Conservation (phyloP, 345 rosid genomes). For the Rhodamnia argentea region DNA sequence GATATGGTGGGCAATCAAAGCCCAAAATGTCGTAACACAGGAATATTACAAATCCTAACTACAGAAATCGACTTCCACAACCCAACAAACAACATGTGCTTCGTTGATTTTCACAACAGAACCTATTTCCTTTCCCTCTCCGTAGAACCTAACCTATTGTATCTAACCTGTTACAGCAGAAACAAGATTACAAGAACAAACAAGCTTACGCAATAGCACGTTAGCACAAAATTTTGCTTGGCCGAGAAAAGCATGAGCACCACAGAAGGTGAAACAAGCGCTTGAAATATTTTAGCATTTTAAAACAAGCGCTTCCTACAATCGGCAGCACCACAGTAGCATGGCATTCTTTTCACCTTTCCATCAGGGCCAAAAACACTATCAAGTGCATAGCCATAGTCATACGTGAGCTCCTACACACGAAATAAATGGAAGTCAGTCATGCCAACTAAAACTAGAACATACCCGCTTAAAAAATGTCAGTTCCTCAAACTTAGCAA, state of each 20-base stretch:
- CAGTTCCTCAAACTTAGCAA: neutral
- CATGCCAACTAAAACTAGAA: neutral
- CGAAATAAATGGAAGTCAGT: neutral
- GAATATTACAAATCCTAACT: neutral
- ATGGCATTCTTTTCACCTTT: conserved; percentile 47
- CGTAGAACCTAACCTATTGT: neutral
- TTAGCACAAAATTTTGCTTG: neutral
- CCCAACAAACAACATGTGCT: neutral
- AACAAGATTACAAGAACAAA: neutral
- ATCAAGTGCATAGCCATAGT: conserved; percentile 79
- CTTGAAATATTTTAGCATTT: neutral
- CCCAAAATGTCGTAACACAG: neutral
- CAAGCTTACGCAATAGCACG: neutral
- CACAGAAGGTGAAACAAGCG: neutral
- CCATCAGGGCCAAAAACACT: conserved; percentile 73
- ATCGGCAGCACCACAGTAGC: conserved; percentile 68
- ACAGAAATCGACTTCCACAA: neutral
- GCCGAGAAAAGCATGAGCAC: neutral
- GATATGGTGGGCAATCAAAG: neutral
- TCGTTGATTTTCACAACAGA: neutral
- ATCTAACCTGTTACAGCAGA: neutral
- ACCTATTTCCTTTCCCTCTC: neutral
- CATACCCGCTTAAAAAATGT: neutral
- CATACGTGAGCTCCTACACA: conserved; percentile 75
- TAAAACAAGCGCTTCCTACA: conserved; percentile 75